phyloP scores from a whole-genome alignment of 768 basidiomycete genomes.

The Mycena alexandri region DNA sequence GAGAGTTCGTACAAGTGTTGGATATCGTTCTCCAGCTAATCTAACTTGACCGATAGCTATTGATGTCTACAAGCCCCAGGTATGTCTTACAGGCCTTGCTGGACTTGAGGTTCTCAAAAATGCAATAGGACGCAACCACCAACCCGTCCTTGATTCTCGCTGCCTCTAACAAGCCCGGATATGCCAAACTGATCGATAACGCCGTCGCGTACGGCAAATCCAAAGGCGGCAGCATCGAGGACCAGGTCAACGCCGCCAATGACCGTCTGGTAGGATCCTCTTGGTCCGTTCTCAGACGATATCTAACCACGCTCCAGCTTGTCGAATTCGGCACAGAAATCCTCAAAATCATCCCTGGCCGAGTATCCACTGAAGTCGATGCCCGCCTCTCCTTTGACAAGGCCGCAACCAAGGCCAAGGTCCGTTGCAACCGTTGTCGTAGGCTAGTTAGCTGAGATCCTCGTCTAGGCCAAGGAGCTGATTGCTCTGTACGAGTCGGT shows the following conservation, averaged over 20 bases:
- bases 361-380: slow-evolving; percentile 99
- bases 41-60: slow-evolving; percentile 70
- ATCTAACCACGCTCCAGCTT: slow-evolving; percentile 64
- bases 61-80: slow-evolving; percentile 96
- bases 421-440: slow-evolving; percentile 40
- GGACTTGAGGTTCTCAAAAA: slow-evolving; percentile 14
- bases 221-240: slow-evolving; percentile 84
- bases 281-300: not conserved
- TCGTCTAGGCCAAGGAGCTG: slow-evolving; percentile 77
- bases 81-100: slow-evolving; percentile 11
- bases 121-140: slow-evolving; percentile 90
- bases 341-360: slow-evolving; percentile 94
- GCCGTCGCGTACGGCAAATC: slow-evolving; percentile 82
- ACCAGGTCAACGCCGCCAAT: slow-evolving; percentile 81
- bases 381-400: slow-evolving; percentile 98
- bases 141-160: slow-evolving; percentile 97
- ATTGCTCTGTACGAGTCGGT: slow-evolving; percentile 95
- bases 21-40: slow-evolving; percentile 28
- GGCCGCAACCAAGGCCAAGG: slow-evolving; percentile 91
- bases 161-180: slow-evolving; percentile 91
- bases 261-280: slow-evolving; percentile 84
- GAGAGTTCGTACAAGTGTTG: slow-evolving; percentile 67
- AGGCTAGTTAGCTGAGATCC: slow-evolving; percentile 25
- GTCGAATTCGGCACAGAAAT: slow-evolving; percentile 99
- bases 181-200: slow-evolving; percentile 81